Base-by-base conservation (phyloP, 345 rosid genomes). In the Adansonia digitata region DNA sequence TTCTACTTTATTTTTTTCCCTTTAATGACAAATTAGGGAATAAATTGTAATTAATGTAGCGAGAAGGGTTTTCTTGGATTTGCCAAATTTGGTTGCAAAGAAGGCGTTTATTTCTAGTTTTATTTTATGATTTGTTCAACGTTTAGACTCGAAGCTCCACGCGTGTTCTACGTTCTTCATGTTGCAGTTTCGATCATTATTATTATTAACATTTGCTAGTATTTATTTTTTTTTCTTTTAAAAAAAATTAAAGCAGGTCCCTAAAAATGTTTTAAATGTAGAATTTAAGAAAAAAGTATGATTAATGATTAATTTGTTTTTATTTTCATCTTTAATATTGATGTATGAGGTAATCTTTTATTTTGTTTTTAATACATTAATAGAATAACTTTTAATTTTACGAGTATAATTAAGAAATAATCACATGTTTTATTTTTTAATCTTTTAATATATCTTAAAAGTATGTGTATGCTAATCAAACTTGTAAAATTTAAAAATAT, bases 11-110 rank as follows among this genome's bases (percentile, higher is more conserved):
- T 14, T 64, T 37, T n/a, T n/a, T 6, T 20, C 5, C 12, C 7
- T 13, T 15, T 43, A 48, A 48, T 26, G 2, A n/a, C 2, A 46
- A 46, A 68, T 17, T 45, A 68, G 55, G 55, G 40, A 68, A 27
- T 68, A 18, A 69, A 69, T 46, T 17, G 57, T 48, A 48, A 69
- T 69, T 27, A 68, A 27, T 27, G 55, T 5, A 22, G 18, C 0
- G 39, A 68, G 31, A 17, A 7, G 49, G 0, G 7, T 27, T 46
- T 68, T 46, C 24, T 68, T 17, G 72, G 40, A 67, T 46, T 68
- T 68, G 40, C 56, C 72, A 68, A 7, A 68, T 45, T 46, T 68
- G 72, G 56, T 20, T 66, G 51, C 71, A 66, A 66, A 66, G 35
- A 66, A 66, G 24, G 52, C 5, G 52, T 43, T 18, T 42, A 14